Evolutionary conservation across 1,139 yeast genomes (phyloP), one percentile per base, ranked within the genome.

Genomic region (Magnusiomyces fungicola): DNA sequence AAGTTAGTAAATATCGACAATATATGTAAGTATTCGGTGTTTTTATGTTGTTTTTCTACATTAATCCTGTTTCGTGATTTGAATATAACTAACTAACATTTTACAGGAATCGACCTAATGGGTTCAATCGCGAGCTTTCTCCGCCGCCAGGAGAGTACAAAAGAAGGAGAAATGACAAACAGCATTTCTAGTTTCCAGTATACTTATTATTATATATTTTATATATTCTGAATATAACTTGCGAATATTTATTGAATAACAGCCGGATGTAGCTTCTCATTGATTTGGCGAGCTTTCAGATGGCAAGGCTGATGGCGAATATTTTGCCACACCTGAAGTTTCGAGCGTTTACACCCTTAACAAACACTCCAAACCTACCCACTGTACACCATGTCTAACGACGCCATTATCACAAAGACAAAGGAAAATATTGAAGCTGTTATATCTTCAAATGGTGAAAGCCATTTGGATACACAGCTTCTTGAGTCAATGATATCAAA

Each of bases 71-170:
- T 21, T 24, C 2, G 16, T 19, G 44, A 45, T 43, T 23, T 23
- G 18, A 12, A 29, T 10, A 23, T 41, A 29, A 41, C 34, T 27
- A 41, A 22, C 29, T 5, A 38, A 37, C 25, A 10, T 32, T 22
- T 6, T 37, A 10, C 44, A 48, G 50, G 50, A 81, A 81, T 61
- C 68, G 86, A 40, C 69, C 65, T 9, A 76, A 76, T 50, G 85
- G 85, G 1, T 80, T 79, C 62, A 81, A 80, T 57, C 67, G 86
- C 50, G 76, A 79, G 1, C 62, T 81, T 46, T 79, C 84, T 14
- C 84, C 84, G 0, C 56, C 59, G 38, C 57, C 57, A 3, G 54
- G 48, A 14, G 52, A 48, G 37, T 32, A 50, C 18, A 30, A 39
- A 21, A 39, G 18, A 18, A 37, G n/a, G n/a, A n/a, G n/a, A n/a